A percentile compares a stretch with the other conserved stretches of the same genome.
Conservation (phyloP, 1,284 basidiomycete species). For the Xanthoconium separans region DNA sequence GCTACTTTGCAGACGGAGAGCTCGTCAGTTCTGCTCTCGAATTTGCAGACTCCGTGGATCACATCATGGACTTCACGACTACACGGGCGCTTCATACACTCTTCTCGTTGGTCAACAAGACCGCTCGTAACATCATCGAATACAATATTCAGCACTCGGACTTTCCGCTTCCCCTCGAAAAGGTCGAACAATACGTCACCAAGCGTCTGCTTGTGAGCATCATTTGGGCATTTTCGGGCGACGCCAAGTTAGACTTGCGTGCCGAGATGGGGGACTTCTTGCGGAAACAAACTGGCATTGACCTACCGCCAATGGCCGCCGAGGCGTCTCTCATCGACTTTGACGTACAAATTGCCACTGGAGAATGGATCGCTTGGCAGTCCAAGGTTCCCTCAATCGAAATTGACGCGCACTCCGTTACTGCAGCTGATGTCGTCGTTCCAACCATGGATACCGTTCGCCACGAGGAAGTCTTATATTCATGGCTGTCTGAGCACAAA, state of each 20-base stretch:
- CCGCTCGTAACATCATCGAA: conserved; percentile 89
- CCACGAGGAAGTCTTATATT: conserved; percentile 98
- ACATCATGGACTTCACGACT: conserved; percentile 98
- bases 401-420: conserved; percentile 95
- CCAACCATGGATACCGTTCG: conserved; percentile 99
- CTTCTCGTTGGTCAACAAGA: conserved; percentile 97
- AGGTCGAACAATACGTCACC: conserved; percentile 86
- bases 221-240: conserved; percentile 98
- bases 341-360: conserved; percentile 85
- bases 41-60: conserved; percentile 82
- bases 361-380: conserved; percentile 94
- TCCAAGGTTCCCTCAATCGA: conserved; percentile 92
- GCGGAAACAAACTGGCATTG: conserved; percentile 83
- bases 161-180: conserved; percentile 86
- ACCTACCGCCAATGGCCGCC: conserved; percentile 73
- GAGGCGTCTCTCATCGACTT: conserved; percentile 93
- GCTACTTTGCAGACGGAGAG: conserved; percentile 81
- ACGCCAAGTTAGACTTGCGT: conserved; percentile 87
- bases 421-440: conserved; percentile 94
- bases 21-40: conserved; percentile 79
- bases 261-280: conserved; percentile 91
- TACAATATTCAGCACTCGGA: conserved; percentile 95
- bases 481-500: conserved; percentile 98
- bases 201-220: conserved; percentile 91
- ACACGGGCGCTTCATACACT: conserved; percentile 93